Evolutionary conservation across 2,329 filamentous ascomycete genomes (phyloP).

Genomic region (Beauveria sp.): DNA sequence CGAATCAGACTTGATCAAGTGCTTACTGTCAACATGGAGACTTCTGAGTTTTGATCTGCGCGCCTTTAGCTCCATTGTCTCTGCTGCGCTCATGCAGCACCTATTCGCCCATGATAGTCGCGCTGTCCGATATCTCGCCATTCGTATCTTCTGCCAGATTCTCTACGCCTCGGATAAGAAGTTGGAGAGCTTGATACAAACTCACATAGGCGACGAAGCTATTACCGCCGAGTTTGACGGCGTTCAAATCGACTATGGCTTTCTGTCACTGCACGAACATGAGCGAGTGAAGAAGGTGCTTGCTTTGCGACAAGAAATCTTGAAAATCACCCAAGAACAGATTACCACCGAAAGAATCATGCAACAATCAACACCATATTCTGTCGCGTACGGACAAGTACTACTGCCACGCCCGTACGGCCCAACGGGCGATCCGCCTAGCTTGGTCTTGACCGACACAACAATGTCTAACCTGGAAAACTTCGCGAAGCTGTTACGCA

Average conservation of each 20-base stretch:
- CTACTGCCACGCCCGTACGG: constrained; percentile 59
- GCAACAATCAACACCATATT: constrained; percentile 50
- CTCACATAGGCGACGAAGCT: constrained; percentile 54
- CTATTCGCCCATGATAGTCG: constrained; percentile 55
- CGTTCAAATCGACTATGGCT: constrained; percentile 66
- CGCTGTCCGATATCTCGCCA: constrained; percentile 69
- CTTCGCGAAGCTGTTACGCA: constrained; percentile 61
- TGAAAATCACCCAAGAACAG: constrained; percentile 15
- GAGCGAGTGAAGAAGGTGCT: constrained; percentile 40
- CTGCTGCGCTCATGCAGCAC: constrained; percentile 58
- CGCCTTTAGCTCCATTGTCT: constrained; percentile 57
- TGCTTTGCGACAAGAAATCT: constrained; percentile 32
- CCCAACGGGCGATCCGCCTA: constrained; percentile 36
- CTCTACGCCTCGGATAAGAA: constrained; percentile 74
- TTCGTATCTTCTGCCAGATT: constrained; percentile 72
- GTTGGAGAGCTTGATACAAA: constrained; percentile 60
- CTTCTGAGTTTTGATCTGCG: constrained; percentile 69
- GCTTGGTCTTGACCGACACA: constrained; percentile 63
- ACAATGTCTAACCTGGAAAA: constrained; percentile 63
- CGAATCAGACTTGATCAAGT: constrained; percentile 20
- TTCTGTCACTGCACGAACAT: constrained; percentile 55
- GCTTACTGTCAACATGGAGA: constrained; percentile 55
- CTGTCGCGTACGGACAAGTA: constrained; percentile 57
- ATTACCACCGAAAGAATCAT: constrained; percentile 2
- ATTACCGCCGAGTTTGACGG: constrained; percentile 71